Evolutionary conservation across 1,284 basidiomycete species (phyloP).

Genomic region (Ceratobasidium theobromae): DNA sequence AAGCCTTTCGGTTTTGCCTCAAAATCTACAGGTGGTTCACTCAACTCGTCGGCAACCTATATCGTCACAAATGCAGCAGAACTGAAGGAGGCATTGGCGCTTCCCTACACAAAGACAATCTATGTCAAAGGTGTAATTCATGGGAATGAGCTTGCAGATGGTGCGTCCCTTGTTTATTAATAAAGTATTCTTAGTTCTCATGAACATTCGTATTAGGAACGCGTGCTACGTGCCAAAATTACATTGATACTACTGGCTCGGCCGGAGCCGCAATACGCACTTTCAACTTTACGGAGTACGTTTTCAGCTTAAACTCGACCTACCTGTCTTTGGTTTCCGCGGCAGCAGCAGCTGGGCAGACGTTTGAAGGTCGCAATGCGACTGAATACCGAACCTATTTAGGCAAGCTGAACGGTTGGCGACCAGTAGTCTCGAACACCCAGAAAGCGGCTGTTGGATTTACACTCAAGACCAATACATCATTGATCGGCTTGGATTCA

Average conservation of each 20-base stretch:
- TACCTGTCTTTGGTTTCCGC: neutral
- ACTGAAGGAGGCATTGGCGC: conserved; percentile 11
- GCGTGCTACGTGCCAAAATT: conserved; percentile 6
- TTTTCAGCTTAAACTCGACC: conserved; percentile 14
- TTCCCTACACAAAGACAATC: conserved; percentile 17
- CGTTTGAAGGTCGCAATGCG: neutral
- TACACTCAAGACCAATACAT: conserved; percentile 2
- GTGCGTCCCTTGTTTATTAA: neutral
- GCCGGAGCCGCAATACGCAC: conserved; percentile 22
- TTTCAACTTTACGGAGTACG: conserved; percentile 26
- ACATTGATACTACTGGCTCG: conserved; percentile 13
- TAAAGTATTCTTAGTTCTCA: neutral
- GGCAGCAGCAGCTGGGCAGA: neutral
- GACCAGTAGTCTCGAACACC: conserved; percentile 22
- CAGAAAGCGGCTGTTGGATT: conserved; percentile 25
- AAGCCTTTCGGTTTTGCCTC: conserved; percentile 12
- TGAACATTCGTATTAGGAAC: neutral
- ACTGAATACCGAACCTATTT: conserved; percentile 12
- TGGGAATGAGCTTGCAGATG: conserved; percentile 16
- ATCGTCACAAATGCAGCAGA: conserved; percentile 12
- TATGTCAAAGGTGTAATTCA: conserved; percentile 14
- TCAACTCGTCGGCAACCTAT: conserved; percentile 15
- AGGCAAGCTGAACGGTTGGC: conserved; percentile 5
- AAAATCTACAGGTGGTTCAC: conserved; percentile 14
- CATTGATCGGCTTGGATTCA: conserved; percentile 12